These are phyloP conservation scores for Lagenaria siceraria DNA, from an alignment of 306 rosid genomes.

Conservation along the genomic window DNA sequence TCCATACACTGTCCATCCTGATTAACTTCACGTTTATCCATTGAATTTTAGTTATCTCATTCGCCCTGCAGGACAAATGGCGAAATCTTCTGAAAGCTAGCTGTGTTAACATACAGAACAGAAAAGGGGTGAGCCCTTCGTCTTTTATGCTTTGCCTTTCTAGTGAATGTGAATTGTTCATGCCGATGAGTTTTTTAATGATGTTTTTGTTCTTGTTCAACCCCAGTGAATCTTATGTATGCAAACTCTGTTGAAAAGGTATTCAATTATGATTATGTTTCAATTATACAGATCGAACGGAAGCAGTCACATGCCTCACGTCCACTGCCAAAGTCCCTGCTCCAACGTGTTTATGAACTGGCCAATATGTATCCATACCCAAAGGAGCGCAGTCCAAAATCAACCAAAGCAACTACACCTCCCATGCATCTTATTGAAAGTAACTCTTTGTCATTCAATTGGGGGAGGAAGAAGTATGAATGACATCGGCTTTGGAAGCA, in stretches of 20 bases:
- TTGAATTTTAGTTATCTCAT: conserved; percentile 10
- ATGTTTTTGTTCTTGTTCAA: background rate
- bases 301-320: conserved; percentile 37
- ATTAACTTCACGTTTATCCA: conserved; percentile 8
- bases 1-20: conserved; percentile 8
- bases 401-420: conserved; percentile 3
- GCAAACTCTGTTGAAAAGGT: background rate
- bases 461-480: conserved; percentile 34
- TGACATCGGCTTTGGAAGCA: conserved; percentile 26
- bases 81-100: conserved; percentile 72
- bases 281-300: conserved; percentile 42
- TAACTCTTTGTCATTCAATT: conserved; percentile 19
- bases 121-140: conserved; percentile 41
- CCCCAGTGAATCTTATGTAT: background rate
- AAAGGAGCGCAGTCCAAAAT: conserved; percentile 34
- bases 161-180: background rate
- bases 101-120: conserved; percentile 32
- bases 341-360: conserved; percentile 63
- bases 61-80: conserved; percentile 83
- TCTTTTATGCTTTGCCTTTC: background rate
- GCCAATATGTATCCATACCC: conserved; percentile 85
- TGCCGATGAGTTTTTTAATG: background rate
- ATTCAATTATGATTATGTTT: background rate
- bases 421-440: conserved; percentile 17
- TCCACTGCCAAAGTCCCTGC: conserved; percentile 48